Conservation (phyloP, 2,329 filamentous ascomycete genomes). For the Zalaria sp. region DNA sequence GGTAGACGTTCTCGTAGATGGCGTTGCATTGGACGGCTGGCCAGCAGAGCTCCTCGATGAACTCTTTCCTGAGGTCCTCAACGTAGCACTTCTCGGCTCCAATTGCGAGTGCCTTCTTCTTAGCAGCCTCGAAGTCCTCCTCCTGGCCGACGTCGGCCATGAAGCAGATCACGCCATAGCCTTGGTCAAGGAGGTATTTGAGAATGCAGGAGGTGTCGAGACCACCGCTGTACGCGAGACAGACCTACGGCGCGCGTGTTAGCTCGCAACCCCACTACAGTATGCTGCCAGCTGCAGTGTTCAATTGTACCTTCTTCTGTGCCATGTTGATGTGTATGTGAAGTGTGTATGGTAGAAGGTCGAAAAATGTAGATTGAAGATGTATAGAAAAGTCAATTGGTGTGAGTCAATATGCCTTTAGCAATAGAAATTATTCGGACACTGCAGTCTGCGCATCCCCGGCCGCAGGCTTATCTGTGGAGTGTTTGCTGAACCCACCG, state of each 20-base stretch:
- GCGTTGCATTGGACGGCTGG: conserved; percentile 52
- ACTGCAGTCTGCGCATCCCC: too few species aligned
- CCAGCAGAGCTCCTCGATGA: conserved; percentile 70
- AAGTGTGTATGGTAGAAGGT: too few species aligned
- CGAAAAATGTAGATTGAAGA: too few species aligned
- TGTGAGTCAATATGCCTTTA: too few species aligned
- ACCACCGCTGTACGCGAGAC: conserved; percentile 39
- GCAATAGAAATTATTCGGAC: too few species aligned
- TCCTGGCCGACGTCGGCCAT: conserved; percentile 48
- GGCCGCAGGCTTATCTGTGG: too few species aligned
- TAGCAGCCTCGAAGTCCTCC: conserved; percentile 60
- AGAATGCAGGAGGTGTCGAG: conserved; percentile 46
- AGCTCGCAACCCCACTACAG: too few species aligned
- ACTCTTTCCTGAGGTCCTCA: conserved; percentile 53
- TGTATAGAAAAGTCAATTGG: too few species aligned
- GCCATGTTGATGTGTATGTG: too few species aligned
- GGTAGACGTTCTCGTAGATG: conserved; percentile 39
- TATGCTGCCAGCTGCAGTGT: too few species aligned
- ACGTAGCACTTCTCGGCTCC: conserved; percentile 52
- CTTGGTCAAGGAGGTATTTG: conserved; percentile 34
- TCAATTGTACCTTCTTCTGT: too few species aligned
- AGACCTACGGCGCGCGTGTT: conserved; percentile 18
- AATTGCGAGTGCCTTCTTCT: conserved; percentile 57
- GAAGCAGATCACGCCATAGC: conserved; percentile 51
- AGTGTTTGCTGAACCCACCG: too few species aligned